Evolutionary conservation across 352 stramenopile genomes (phyloP).

Genomic region (Poterioochromonas sp.): DNA sequence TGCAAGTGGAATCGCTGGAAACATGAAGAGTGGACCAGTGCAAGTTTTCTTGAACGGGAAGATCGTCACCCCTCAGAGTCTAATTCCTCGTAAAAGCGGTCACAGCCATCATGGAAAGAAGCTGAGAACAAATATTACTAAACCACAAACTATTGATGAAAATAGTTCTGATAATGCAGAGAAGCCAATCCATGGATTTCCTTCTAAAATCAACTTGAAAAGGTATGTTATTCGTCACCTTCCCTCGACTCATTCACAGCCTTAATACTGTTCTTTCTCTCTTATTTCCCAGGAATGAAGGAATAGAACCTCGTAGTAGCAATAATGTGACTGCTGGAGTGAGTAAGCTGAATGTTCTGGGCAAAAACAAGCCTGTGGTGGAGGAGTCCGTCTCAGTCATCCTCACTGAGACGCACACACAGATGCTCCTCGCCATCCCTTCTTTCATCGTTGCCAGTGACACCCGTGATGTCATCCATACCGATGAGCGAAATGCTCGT

Average conservation of each 20-base stretch:
- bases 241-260: too few species aligned
- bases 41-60: slow-evolving; percentile 20
- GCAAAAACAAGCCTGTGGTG: neutral
- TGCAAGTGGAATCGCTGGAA: neutral
- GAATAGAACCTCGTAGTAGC: too few species aligned
- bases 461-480: neutral
- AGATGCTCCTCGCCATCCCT: neutral
- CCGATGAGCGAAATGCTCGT: neutral
- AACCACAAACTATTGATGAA: neutral
- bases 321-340: too few species aligned
- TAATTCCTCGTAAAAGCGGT: neutral
- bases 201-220: slow-evolving; percentile 1
- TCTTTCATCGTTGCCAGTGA: slow-evolving; percentile 7
- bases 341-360: neutral
- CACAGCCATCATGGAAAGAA: neutral
- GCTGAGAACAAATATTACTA: neutral
- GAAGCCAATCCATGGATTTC: neutral
- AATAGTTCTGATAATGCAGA: neutral
- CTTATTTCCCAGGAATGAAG: too few species aligned
- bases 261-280: too few species aligned
- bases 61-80: slow-evolving; percentile 21
- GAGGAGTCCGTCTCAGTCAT: neutral
- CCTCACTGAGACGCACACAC: slow-evolving; percentile 19
- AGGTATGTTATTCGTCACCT: too few species aligned
- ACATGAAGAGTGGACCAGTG: neutral